Base-by-base conservation (phyloP, 768 basidiomycete species). In the Naganishia randhawae region DNA sequence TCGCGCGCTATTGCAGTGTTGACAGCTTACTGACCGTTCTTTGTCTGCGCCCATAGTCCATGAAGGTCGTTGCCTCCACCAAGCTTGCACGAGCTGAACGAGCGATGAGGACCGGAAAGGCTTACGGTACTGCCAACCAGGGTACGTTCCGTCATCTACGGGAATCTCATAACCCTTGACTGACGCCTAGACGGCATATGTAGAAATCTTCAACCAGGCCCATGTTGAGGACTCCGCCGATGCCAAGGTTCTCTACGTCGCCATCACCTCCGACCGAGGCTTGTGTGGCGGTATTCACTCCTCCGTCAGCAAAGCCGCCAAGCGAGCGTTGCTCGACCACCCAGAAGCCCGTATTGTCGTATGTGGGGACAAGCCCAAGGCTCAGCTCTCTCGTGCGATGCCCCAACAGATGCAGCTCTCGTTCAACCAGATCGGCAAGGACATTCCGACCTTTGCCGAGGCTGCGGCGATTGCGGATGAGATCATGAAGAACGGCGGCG, bases 251-350 rank as follows among this genome's bases (percentile, higher is more conserved):
- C 91, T 98, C 73, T 93, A 95, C 84, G 80, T 98, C 73, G 91
- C 94, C 79, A 82, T 96, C 77, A 96, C 95, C 52, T 97, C 95
- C 65, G 95, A 98, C 87, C 93, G 94, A 83, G 95, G 96, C 82
- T 91, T 99, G 67, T 99, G 95, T 78, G 95, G 96, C 83, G 95
- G 96, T 85, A 95, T 99, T 76, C 95, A 98, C 84, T 98, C 95
- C 48, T 92, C 92, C 64, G 91, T 98, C 78, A 85, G 89, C 73
- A 96, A 97, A 82, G 86, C 87, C 66, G 90, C 92, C 61, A 90
- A 91, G 73, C 86, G 85, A 67, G 88, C 85, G 33, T 76, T 94
- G 66, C 81, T 73, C 37, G 68, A 79, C 33, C 84, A 86, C 74
- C 82, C 83, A 50, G 79, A 81, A 22, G 57, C 88, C 3, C 85